These are phyloP conservation scores for Salix caprea DNA, from an alignment of 345 rosid genomes.

Conservation along the genomic window DNA sequence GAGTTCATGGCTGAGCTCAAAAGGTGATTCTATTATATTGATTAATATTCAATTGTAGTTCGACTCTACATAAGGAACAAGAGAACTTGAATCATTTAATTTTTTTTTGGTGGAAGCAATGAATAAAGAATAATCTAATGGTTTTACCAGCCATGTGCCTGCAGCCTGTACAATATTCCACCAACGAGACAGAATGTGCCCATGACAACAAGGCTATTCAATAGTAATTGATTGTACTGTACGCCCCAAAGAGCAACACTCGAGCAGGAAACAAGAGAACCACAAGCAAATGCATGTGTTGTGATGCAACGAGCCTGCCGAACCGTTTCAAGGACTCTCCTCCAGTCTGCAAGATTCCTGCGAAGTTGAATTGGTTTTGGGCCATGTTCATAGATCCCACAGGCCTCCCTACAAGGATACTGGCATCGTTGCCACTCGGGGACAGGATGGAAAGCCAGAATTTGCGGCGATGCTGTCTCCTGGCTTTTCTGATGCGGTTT, in stretches of 20 bases:
- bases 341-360: conserved; percentile 57
- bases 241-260: conserved; percentile 56
- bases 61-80: background rate
- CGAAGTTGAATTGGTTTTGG: conserved; percentile 44
- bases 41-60: background rate
- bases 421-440: conserved; percentile 26
- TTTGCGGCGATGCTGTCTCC: conserved; percentile 50
- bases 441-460: conserved; percentile 66
- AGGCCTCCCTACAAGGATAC: conserved; percentile 30
- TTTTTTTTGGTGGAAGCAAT: conserved; percentile 4
- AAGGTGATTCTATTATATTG: conserved; percentile 4
- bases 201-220: conserved; percentile 1
- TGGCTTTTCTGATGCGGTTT: conserved; percentile 54
- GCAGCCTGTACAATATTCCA: conserved; percentile 22
- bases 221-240: conserved; percentile 34
- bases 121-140: conserved; percentile 51
- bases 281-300: conserved; percentile 77
- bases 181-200: background rate
- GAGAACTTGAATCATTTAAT: background rate
- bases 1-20: background rate
- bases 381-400: conserved; percentile 21
- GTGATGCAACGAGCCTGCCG: conserved; percentile 68
- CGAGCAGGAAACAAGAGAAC: conserved; percentile 65
- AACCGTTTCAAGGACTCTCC: conserved; percentile 62
- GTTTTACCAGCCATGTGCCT: conserved; percentile 18